Evolutionary conservation across 805 yeast species (phyloP).

Genomic region (Metschnikowia dekortorum): DNA sequence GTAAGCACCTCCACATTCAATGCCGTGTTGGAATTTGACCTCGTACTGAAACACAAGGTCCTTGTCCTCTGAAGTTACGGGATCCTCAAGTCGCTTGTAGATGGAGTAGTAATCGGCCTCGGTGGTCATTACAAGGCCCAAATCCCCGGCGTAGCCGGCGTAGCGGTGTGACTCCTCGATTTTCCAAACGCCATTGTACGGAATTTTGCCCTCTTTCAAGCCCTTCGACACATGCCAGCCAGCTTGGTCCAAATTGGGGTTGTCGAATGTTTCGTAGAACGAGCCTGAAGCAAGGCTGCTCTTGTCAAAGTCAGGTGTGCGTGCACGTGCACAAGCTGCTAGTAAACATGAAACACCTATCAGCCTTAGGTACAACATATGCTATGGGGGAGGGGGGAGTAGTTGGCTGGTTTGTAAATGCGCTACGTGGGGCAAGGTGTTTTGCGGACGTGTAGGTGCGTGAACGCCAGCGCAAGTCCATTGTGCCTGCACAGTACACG

Average conservation of each 20-base stretch:
- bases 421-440: background rate
- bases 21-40: conserved; percentile 73
- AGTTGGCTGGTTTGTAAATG: background rate
- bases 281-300: conserved; percentile 37
- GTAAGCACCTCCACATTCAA: conserved; percentile 88
- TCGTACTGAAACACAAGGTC: conserved; percentile 86
- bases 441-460: background rate
- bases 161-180: conserved; percentile 54
- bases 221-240: conserved; percentile 53
- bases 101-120: conserved; percentile 83
- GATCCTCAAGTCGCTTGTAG: conserved; percentile 52
- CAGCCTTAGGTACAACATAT: background rate
- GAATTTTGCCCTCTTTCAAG: conserved; percentile 45
- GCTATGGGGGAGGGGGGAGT: background rate
- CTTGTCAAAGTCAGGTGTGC: conserved; percentile 29
- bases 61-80: conserved; percentile 56
- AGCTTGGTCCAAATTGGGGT: conserved; percentile 21
- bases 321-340: conserved; percentile 4
- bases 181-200: conserved; percentile 73
- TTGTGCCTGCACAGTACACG: background rate
- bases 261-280: conserved; percentile 62
- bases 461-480: background rate
- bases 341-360: background rate
- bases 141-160: conserved; percentile 62
- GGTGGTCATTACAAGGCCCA: conserved; percentile 70